phyloP scores from a whole-genome alignment of 441 rosid species.

The Gossypium schwendimanii region DNA sequence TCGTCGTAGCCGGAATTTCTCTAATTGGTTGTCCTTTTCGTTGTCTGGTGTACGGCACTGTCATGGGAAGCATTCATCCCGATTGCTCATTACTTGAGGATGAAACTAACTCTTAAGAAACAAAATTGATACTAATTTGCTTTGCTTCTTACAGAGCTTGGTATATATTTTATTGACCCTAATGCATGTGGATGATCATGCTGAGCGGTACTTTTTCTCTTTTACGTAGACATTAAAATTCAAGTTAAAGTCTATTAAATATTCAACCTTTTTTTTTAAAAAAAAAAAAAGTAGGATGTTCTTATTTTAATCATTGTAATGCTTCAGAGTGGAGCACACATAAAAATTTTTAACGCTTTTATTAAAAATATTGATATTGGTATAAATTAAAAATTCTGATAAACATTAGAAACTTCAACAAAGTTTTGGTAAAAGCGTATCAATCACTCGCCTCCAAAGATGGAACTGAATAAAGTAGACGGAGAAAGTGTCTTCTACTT shows the following conservation, averaged over 20 bases:
- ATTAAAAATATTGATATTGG: too few relatives aligned
- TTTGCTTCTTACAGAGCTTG: neutral
- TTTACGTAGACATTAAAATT: too few relatives aligned
- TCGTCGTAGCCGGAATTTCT: slow-evolving; percentile 18
- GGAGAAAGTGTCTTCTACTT: neutral
- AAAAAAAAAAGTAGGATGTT: too few relatives aligned
- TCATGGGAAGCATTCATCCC: neutral
- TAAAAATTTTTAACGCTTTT: too few relatives aligned
- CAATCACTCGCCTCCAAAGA: neutral
- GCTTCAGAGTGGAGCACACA: too few relatives aligned
- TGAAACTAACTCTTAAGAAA: slow-evolving; percentile 13
- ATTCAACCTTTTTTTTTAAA: too few relatives aligned
- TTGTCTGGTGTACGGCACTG: slow-evolving; percentile 46
- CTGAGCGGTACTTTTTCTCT: neutral
- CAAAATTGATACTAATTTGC: neutral
- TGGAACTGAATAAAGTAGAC: neutral
- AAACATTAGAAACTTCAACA: too few relatives aligned
- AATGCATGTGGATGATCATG: neutral
- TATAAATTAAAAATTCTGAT: too few relatives aligned
- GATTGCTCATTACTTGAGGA: neutral
- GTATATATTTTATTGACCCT: neutral
- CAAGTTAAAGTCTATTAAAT: too few relatives aligned
- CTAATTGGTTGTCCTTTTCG: slow-evolving; percentile 51
- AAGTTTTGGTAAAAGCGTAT: too few relatives aligned
- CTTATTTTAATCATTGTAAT: too few relatives aligned